Conservation (phyloP, 1,284 basidiomycete genomes). For the Ustilago cynodontis region DNA sequence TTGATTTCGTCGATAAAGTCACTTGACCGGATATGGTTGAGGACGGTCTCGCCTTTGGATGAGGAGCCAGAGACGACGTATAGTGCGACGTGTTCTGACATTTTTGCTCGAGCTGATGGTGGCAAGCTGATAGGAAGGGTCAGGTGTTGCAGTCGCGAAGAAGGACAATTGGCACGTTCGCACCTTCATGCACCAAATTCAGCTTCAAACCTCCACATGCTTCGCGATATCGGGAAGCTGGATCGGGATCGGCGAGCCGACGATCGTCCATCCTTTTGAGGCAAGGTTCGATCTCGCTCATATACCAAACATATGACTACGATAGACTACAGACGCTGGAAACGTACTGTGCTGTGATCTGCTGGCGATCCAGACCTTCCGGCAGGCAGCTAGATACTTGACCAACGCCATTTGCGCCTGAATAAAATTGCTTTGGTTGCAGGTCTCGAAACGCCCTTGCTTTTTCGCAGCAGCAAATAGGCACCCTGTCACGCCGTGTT, state of each 20-base stretch:
- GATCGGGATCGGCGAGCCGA: conserved; percentile 21
- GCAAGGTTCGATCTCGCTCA: too few species aligned
- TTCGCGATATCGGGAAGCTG: background rate
- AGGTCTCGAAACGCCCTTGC: background rate
- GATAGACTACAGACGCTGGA: background rate
- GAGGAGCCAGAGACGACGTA: conserved; percentile 38
- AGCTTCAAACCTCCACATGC: conserved; percentile 22
- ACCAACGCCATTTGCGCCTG: conserved; percentile 18
- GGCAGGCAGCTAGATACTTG: conserved; percentile 24
- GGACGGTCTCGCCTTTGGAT: conserved; percentile 25
- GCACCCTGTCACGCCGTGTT: conserved; percentile 28
- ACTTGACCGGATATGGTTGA: conserved; percentile 50
- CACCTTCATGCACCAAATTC: conserved; percentile 13
- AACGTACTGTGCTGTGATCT: background rate
- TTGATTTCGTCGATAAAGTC: conserved; percentile 60
- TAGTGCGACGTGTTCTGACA: conserved; percentile 51
- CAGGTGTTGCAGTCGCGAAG: too few species aligned
- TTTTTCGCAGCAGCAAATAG: background rate
- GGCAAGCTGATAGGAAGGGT: background rate
- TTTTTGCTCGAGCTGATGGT: background rate
- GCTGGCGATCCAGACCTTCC: background rate
- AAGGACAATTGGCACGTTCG: conserved; percentile 10
- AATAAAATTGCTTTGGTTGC: background rate
- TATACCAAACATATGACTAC: too few species aligned
- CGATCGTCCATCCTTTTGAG: too few species aligned